Conservation (phyloP, 129 eudicot genomes). For the Calendula officinalis region DNA sequence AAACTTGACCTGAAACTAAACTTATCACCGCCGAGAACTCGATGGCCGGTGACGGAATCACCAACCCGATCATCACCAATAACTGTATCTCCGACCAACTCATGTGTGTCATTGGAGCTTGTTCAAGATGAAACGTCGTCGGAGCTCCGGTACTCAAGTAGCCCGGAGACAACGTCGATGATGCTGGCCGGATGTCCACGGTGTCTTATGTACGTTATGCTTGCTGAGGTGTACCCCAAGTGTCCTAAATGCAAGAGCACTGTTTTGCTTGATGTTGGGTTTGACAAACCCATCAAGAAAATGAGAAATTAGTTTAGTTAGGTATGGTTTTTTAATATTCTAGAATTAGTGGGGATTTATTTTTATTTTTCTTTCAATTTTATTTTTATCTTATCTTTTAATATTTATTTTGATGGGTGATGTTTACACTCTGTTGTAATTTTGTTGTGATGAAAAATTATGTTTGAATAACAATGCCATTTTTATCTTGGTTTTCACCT, state of each 20-base stretch:
- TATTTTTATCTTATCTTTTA: no score
- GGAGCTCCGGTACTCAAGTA: conserved; percentile 40
- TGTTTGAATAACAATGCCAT: conserved; percentile 30
- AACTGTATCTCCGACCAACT: conserved; percentile 62
- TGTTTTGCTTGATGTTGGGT: conserved; percentile 67
- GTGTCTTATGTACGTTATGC: conserved; percentile 93
- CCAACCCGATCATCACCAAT: conserved; percentile 44
- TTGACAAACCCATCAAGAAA: conserved; percentile 39
- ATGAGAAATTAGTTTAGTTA: conserved; percentile 11
- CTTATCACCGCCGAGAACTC: conserved; percentile 59
- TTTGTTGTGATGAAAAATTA: conserved; percentile 26
- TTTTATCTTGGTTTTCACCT: background rate
- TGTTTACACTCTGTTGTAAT: conserved; percentile 37
- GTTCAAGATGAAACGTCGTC: conserved; percentile 35
- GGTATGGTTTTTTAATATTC: background rate
- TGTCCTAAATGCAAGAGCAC: conserved; percentile 93
- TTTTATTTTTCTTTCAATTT: background rate
- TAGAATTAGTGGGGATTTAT: conserved; percentile 18
- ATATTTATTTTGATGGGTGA: conserved; percentile 18
- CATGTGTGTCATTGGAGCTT: conserved; percentile 77
- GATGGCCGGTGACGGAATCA: conserved; percentile 43
- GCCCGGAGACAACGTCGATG: conserved; percentile 86
- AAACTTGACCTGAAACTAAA: conserved; percentile 73
- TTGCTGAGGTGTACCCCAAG: conserved; percentile 62
- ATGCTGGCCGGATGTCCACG: conserved; percentile 84